Conservation (phyloP, 2,329 filamentous ascomycete genomes). For the Cadophora luteo-olivacea region DNA sequence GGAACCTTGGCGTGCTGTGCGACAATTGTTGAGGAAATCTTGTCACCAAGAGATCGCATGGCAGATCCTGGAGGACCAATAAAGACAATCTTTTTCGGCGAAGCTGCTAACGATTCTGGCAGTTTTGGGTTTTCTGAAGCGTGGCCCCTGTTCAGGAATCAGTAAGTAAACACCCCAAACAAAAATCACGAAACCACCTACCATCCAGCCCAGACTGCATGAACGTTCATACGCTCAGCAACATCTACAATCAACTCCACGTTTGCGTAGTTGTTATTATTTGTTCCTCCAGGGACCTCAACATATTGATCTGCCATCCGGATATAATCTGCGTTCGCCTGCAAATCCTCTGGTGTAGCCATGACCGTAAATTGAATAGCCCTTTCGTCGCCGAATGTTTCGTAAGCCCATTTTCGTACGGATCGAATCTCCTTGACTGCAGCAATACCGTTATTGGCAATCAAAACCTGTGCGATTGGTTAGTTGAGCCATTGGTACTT, state of each 20-base stretch:
- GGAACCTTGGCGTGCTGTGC: slow-evolving; percentile 96
- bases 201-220: slow-evolving; percentile 99
- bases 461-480: slow-evolving; percentile 73
- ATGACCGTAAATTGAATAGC: slow-evolving; percentile 99
- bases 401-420: slow-evolving; percentile 99
- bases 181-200: slow-evolving; percentile 52
- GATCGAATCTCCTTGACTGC: slow-evolving; percentile 99
- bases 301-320: slow-evolving; percentile 99
- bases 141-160: slow-evolving; percentile 72
- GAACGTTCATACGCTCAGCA: slow-evolving; percentile 97
- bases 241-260: slow-evolving; percentile 99
- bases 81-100: slow-evolving; percentile 98
- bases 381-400: slow-evolving; percentile 97
- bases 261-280: slow-evolving; percentile 99
- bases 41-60: slow-evolving; percentile 99
- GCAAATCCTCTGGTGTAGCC: slow-evolving; percentile 97
- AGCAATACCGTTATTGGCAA: slow-evolving; percentile 99
- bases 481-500: slow-evolving; percentile 12
- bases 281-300: slow-evolving; percentile 96
- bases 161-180: slow-evolving; percentile 19
- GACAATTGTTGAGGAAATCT: slow-evolving; percentile 99
- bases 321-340: slow-evolving; percentile 98
- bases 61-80: slow-evolving; percentile 97
- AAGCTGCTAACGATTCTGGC: slow-evolving; percentile 93
- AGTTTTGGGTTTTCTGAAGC: slow-evolving; percentile 98